Evolutionary conservation across 2,329 filamentous ascomycete genomes (phyloP), one percentile per base, ranked within the genome.

Genomic region (Verticillium zaregamsianum): DNA sequence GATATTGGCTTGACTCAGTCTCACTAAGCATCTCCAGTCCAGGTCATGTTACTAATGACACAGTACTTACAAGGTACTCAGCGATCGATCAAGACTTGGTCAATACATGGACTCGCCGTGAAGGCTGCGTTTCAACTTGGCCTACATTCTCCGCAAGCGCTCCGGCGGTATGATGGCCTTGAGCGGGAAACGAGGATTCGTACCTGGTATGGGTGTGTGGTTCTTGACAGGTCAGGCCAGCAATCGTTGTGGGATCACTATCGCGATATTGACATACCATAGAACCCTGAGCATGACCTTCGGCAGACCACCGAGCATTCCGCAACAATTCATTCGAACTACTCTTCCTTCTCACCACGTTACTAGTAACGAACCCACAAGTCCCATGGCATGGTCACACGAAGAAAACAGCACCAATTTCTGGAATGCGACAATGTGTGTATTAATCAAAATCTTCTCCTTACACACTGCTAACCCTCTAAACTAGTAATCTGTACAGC

Each of bases 21-120:
- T 7, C 15, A 14, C 28, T 33, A 9, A 11, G 12, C n/a, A 31
- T 11, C 7, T 57, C 15, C 60, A 76, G 81, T 84, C 0, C 81
- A 84, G 66, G 77, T 76, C 52, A 73, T 84, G 8, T 71, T 86
- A 0, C 62, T 85, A 0, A 74, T 79, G 65, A 77, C 76, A 5
- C 80, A 82, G 57, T 85, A 85, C 61, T 73, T 85, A 0, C 82
- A 86, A 65, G 81, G 82, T 2, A 84, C 82, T 0, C 79, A 83
- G 40, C 78, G 78, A 23, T 83, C 82, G 0, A 73, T 83, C 2
- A 77, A 84, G 60, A 79, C 83, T 2, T 86, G 83, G 82, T 81
- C 76, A 0, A 74, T 80, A 0, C 83, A 86, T 63, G 82, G 83
- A 0, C 72, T 85, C 0, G 78, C 82, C 0, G 77, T 85, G 3